A percentile compares a stretch with the other conserved stretches of the same genome.
These are phyloP conservation scores for Ophiostoma sp. DNA, from an alignment of 2,329 filamentous ascomycete species.

Conservation along the genomic window DNA sequence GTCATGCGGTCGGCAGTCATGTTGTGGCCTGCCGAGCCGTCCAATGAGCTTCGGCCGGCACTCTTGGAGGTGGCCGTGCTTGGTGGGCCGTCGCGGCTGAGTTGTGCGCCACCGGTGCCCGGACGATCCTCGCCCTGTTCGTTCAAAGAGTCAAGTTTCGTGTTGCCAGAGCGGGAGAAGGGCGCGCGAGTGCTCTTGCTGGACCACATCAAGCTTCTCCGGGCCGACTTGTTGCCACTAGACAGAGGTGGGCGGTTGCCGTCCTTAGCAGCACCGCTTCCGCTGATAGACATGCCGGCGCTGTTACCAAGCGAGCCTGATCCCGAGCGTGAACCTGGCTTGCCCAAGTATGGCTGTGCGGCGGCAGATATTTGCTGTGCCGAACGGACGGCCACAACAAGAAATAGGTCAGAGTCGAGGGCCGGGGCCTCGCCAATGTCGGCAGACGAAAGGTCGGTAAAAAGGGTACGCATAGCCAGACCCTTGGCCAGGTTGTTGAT, in stretches of 20 bases:
- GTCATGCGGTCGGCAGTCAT: constrained; percentile 66
- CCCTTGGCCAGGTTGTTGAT: constrained; percentile 65
- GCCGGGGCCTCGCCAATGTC: constrained; percentile 66
- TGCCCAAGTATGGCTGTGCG: constrained; percentile 33
- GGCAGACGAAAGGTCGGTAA: constrained; percentile 77
- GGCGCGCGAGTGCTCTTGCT: constrained; percentile 56
- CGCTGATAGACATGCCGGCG: constrained; percentile 41
- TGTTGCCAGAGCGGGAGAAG: constrained; percentile 52
- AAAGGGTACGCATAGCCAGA: constrained; percentile 77
- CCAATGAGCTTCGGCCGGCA: constrained; percentile 25
- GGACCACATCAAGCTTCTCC: constrained; percentile 70
- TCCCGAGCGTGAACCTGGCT: constrained; percentile 55
- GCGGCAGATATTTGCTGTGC: constrained; percentile 49
- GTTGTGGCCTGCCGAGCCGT: constrained; percentile 24
- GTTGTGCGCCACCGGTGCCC: constrained; percentile 37
- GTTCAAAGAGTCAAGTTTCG: constrained; percentile 59
- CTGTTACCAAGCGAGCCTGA: constrained; percentile 43
- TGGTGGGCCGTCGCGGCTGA: constrained; percentile 54
- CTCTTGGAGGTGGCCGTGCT: constrained; percentile 56
- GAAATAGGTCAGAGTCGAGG: constrained; percentile 71
- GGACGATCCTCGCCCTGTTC: constrained; percentile 52
- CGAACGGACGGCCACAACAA: constrained; percentile 78
- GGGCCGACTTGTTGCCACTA: constrained; percentile 54
- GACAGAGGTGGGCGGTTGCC: constrained; percentile 50
- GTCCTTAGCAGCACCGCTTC: constrained; percentile 44